phyloP scores from a whole-genome alignment of 257 asterid species.

The Solanum sejunctum region DNA sequence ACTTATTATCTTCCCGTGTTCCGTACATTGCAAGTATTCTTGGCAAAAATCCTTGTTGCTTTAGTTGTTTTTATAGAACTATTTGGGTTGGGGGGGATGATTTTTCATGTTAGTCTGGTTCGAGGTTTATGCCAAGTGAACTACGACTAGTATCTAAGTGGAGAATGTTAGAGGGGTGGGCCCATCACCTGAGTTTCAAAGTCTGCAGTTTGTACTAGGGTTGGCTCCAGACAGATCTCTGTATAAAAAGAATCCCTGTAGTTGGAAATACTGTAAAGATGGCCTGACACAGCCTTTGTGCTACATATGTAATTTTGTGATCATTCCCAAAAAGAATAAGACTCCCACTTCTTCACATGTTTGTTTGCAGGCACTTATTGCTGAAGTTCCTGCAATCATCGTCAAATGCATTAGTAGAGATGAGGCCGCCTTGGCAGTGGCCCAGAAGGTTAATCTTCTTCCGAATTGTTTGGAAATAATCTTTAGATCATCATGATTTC shows the following conservation, averaged over 20 bases:
- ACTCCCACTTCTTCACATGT: neutral
- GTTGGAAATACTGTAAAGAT: neutral
- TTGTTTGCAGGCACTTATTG: constrained; percentile 51
- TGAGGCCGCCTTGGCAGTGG: constrained; percentile 96
- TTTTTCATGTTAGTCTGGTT: neutral
- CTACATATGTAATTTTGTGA: neutral
- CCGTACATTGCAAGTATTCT: neutral
- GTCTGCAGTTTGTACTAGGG: neutral
- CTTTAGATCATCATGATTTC: neutral
- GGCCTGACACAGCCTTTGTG: neutral
- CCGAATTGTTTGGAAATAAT: neutral
- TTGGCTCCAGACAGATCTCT: neutral
- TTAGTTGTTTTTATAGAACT: neutral
- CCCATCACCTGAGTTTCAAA: neutral
- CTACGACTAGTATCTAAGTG: neutral
- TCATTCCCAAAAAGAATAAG: neutral
- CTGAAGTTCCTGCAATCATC: constrained; percentile 88
- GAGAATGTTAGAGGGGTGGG: neutral
- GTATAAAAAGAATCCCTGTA: neutral
- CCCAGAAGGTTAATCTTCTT: constrained; percentile 61
- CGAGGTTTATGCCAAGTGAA: neutral
- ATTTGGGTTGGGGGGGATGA: neutral
- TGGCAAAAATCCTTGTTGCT: neutral
- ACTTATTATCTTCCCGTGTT: neutral
- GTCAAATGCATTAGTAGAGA: constrained; percentile 87